These are phyloP conservation scores for Drechslerella dactyloides DNA, from an alignment of 2,329 filamentous ascomycete genomes.

Conservation along the genomic window DNA sequence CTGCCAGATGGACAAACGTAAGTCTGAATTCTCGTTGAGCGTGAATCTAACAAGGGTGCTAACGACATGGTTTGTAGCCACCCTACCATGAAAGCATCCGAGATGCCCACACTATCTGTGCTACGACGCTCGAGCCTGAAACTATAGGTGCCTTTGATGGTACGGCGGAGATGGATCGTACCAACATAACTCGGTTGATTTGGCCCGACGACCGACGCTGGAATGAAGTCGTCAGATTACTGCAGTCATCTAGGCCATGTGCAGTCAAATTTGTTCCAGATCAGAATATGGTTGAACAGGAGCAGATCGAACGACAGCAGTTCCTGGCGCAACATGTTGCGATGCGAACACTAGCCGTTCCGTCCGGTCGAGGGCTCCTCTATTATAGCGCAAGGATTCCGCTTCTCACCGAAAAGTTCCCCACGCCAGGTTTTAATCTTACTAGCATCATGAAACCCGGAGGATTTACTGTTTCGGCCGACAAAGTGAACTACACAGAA, in stretches of 20 bases:
- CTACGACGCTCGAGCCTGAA: constrained; percentile 61
- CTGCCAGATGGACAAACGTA: constrained; percentile 56
- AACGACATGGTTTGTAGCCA: constrained; percentile 58
- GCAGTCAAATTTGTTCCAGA: constrained; percentile 77
- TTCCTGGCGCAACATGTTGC: constrained; percentile 85
- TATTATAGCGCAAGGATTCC: constrained; percentile 88
- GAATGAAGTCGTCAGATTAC: constrained; percentile 79
- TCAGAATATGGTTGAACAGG: constrained; percentile 80
- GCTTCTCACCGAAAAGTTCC: constrained; percentile 88
- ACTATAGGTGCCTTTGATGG: constrained; percentile 71
- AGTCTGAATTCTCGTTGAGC: constrained; percentile 2
- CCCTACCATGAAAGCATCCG: constrained; percentile 71
- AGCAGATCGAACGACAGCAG: constrained; percentile 90
- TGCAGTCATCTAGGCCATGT: constrained; percentile 84
- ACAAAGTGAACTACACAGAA: constrained; percentile 84
- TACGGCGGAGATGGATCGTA: constrained; percentile 80
- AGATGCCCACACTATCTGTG: constrained; percentile 79
- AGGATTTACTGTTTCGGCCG: constrained; percentile 90
- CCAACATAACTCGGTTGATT: constrained; percentile 80
- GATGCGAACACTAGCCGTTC: constrained; percentile 83
- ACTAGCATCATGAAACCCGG: constrained; percentile 90
- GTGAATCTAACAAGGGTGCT: constrained; percentile 3
- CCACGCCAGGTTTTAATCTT: constrained; percentile 86
- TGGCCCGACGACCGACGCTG: constrained; percentile 91
- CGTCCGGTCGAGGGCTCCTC: constrained; percentile 82